phyloP scores from a whole-genome alignment of 1,284 basidiomycete genomes.

The Tylopilus sp. region DNA sequence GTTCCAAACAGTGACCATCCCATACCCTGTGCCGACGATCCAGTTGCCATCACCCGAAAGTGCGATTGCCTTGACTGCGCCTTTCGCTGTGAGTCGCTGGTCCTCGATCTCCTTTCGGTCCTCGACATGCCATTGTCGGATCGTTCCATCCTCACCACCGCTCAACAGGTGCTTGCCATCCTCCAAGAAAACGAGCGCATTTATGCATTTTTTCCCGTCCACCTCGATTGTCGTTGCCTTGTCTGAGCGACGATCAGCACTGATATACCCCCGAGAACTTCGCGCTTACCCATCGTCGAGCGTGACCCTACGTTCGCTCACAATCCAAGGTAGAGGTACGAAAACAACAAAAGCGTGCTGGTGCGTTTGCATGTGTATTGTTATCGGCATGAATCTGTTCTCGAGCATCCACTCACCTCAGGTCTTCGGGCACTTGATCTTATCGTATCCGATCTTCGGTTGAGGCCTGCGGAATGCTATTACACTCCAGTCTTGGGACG shows the following conservation, averaged over 20 bases:
- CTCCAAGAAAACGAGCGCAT: neutral
- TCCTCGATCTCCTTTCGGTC: conserved; percentile 1
- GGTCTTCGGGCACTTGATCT: too few species aligned
- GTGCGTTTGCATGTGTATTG: neutral
- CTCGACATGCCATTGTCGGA: conserved; percentile 1
- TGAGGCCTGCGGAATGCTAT: too few species aligned
- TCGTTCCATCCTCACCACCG: neutral
- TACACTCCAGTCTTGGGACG: too few species aligned
- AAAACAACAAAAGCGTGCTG: neutral
- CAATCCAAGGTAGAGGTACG: neutral
- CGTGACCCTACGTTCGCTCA: neutral
- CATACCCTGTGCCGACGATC: neutral
- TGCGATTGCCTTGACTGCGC: neutral
- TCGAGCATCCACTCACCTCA: neutral
- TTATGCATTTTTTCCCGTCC: neutral
- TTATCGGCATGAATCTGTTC: neutral
- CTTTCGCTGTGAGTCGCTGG: neutral
- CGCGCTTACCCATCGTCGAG: conserved; percentile 1
- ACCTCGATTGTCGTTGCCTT: neutral
- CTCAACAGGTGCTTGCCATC: neutral
- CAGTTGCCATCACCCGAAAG: conserved; percentile 1
- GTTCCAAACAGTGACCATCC: neutral
- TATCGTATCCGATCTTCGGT: too few species aligned
- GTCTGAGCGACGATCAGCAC: neutral
- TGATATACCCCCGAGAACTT: too few species aligned